These are phyloP conservation scores for Cyamopsis tetragonoloba DNA, from an alignment of 306 rosid species.

Conservation along the genomic window DNA sequence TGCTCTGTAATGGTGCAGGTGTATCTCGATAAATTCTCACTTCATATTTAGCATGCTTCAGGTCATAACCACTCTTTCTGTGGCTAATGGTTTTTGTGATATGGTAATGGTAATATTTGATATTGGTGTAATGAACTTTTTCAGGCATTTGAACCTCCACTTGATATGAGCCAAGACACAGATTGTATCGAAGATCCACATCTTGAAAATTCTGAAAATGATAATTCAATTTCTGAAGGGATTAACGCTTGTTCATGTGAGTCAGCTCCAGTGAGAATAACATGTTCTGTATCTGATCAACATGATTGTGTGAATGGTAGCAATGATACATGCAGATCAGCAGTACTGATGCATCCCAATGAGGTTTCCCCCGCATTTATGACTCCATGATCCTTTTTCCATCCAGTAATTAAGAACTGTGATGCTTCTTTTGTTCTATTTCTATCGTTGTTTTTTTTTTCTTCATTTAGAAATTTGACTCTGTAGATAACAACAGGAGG, in stretches of 20 bases:
- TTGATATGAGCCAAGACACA: constrained; percentile 74
- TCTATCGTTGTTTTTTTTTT: constrained; percentile 39
- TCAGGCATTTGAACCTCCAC: constrained; percentile 93
- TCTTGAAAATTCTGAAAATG: constrained; percentile 30
- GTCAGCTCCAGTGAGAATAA: constrained; percentile 44
- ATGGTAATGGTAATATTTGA: constrained; percentile 1
- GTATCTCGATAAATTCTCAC: constrained; percentile 71
- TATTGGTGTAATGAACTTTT: constrained; percentile 1
- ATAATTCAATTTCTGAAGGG: constrained; percentile 37
- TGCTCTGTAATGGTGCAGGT: constrained; percentile 53
- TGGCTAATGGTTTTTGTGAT: background rate
- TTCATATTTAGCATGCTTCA: constrained; percentile 93
- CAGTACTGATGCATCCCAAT: constrained; percentile 18
- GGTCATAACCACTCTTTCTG: constrained; percentile 44
- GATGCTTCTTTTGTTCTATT: constrained; percentile 31
- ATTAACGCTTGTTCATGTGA: constrained; percentile 41
- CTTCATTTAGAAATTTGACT: constrained; percentile 67
- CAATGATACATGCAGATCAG: constrained; percentile 34
- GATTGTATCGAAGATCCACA: constrained; percentile 48
- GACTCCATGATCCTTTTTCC: constrained; percentile 4
- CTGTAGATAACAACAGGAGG: constrained; percentile 79
- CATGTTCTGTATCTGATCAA: constrained; percentile 41
- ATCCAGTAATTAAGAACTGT: constrained; percentile 27
- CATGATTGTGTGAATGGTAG: constrained; percentile 43
- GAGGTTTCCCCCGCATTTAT: constrained; percentile 51